phyloP scores from a whole-genome alignment of 345 rosid genomes.

The Raphanus raphanistrum region DNA sequence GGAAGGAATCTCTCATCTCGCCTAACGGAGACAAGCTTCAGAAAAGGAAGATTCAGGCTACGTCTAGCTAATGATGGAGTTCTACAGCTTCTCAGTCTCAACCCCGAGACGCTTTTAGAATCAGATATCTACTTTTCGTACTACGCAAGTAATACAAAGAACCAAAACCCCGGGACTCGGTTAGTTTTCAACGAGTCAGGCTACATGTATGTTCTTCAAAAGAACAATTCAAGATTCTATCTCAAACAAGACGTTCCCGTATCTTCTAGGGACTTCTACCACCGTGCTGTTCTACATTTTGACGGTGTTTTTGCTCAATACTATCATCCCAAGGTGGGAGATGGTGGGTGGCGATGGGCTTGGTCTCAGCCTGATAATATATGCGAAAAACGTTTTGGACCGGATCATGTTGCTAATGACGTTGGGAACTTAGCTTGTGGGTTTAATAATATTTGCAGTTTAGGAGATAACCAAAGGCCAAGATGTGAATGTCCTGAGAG shows the following conservation, averaged over 20 bases:
- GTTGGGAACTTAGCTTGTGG: slow-evolving; percentile 55
- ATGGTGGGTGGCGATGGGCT: slow-evolving; percentile 22
- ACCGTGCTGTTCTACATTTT: slow-evolving; percentile 48
- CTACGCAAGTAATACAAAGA: slow-evolving; percentile 27
- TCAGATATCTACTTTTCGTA: slow-evolving; percentile 21
- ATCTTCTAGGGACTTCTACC: slow-evolving; percentile 32
- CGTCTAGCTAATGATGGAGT: not conserved
- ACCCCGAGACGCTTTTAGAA: slow-evolving; percentile 30
- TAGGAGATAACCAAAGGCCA: slow-evolving; percentile 42
- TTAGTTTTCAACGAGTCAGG: slow-evolving; percentile 52
- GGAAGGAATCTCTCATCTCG: slow-evolving; percentile 18
- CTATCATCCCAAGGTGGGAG: slow-evolving; percentile 42
- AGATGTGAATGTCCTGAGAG: slow-evolving; percentile 49
- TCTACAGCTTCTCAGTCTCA: slow-evolving; percentile 14
- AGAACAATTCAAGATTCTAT: slow-evolving; percentile 34
- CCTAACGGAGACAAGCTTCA: slow-evolving; percentile 3
- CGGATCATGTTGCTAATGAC: not conserved
- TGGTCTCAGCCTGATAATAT: slow-evolving; percentile 53
- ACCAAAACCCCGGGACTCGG: slow-evolving; percentile 20
- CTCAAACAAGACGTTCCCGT: not conserved
- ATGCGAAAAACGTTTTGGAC: slow-evolving; percentile 19
- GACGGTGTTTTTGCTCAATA: slow-evolving; percentile 65
- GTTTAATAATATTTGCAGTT: slow-evolving; percentile 49
- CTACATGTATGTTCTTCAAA: slow-evolving; percentile 35
- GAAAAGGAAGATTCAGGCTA: slow-evolving; percentile 14